Conservation (phyloP, 495 filamentous ascomycete genomes). For the Talaromyces trachyspermus region DNA sequence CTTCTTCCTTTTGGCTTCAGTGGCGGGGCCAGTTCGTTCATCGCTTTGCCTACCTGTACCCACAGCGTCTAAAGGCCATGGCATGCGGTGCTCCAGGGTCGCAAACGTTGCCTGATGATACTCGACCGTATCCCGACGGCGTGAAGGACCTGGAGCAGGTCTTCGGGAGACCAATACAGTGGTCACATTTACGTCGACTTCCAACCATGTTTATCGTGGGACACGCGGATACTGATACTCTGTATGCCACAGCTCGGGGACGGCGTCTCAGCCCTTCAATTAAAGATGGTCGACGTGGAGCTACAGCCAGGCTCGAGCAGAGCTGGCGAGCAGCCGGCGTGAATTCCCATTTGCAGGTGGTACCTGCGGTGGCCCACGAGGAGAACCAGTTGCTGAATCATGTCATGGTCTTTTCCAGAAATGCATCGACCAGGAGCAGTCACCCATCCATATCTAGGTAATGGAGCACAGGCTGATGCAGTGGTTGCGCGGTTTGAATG, state of each 20-base stretch:
- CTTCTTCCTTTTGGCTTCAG: background rate
- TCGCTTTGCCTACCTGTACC: constrained; percentile 2
- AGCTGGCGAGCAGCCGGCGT: background rate
- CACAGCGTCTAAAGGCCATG: background rate
- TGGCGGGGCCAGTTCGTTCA: constrained; percentile 3
- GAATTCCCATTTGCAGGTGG: background rate
- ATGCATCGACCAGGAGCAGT: no score
- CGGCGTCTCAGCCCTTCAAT: background rate
- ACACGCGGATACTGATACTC: background rate
- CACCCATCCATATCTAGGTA: no score
- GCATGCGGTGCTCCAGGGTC: background rate
- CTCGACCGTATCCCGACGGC: background rate
- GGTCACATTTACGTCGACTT: background rate
- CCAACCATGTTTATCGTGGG: constrained; percentile 1
- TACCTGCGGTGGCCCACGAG: background rate
- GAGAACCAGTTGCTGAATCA: background rate
- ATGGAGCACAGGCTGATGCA: no score
- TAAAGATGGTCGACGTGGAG: background rate
- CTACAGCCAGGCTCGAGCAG: background rate
- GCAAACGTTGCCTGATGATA: background rate
- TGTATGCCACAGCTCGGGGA: background rate
- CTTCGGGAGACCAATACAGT: background rate
- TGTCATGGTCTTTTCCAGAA: background rate
- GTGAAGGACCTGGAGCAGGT: background rate
- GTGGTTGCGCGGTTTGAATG: no score